Percentiles rank a stretch among this genome's conserved stretches.
These are phyloP conservation scores for Thyridium curvatum DNA, from an alignment of 2,329 filamentous ascomycete species.

Conservation along the genomic window DNA sequence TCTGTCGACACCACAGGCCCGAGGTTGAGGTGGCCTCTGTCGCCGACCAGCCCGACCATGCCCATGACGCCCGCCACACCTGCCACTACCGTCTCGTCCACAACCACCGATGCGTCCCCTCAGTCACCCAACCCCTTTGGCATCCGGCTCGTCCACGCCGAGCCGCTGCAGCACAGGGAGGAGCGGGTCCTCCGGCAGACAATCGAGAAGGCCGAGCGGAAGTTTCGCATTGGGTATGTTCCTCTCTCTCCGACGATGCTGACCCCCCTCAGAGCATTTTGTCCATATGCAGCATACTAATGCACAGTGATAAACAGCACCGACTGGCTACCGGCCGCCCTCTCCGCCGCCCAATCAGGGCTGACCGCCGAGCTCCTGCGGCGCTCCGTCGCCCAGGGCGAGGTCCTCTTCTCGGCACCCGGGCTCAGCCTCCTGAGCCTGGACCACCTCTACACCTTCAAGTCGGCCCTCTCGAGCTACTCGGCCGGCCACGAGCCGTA, in stretches of 20 bases:
- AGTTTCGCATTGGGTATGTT: slow-evolving; percentile 35
- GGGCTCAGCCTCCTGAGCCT: slow-evolving; percentile 54
- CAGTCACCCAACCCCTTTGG: slow-evolving; percentile 34
- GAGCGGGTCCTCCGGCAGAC: slow-evolving; percentile 40
- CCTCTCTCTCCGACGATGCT: background rate
- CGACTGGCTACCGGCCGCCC: slow-evolving; percentile 36
- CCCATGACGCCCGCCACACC: slow-evolving; percentile 43
- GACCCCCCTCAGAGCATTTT: slow-evolving; percentile 5
- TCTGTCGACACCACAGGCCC: slow-evolving; percentile 18
- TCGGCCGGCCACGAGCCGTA: slow-evolving; percentile 34
- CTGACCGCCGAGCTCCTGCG: slow-evolving; percentile 46
- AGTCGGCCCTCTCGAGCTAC: slow-evolving; percentile 52
- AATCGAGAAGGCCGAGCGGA: slow-evolving; percentile 46
- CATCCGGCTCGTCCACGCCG: slow-evolving; percentile 43
- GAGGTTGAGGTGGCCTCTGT: slow-evolving; percentile 19
- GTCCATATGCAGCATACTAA: background rate
- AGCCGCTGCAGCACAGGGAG: slow-evolving; percentile 36
- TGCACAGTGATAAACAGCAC: slow-evolving; percentile 19
- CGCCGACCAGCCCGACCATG: slow-evolving; percentile 33
- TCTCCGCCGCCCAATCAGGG: slow-evolving; percentile 34
- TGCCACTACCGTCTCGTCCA: slow-evolving; percentile 15
- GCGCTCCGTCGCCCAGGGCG: slow-evolving; percentile 52
- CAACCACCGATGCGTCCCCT: slow-evolving; percentile 15
- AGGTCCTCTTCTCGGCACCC: slow-evolving; percentile 53
- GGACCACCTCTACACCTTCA: slow-evolving; percentile 60